Evolutionary conservation across 306 rosid species (phyloP), one percentile per base, ranked within the genome.

Genomic region (Malus asiatica): DNA sequence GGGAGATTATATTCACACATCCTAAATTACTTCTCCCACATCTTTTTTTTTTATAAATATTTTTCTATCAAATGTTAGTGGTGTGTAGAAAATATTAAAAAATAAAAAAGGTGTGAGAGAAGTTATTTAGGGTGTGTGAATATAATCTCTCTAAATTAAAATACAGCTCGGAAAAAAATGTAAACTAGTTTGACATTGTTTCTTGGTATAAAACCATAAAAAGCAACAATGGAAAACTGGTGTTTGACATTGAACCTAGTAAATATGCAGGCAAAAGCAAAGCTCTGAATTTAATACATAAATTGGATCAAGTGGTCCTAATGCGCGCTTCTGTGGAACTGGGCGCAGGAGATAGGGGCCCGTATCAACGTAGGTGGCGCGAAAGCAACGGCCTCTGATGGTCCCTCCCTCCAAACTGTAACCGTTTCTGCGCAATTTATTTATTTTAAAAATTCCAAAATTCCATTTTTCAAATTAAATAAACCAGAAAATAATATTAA

Each of bases 301-400:
- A 25, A 66, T 35, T 66, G 27, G 8, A 20, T 20, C 48, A 66
- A 20, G 70, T 4, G 29, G 25, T 35, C 27, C 48, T 18, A 38
- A 38, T 32, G 22, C 2, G 4, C 18, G 68, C 19, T 15, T 63
- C 5, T 18, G 23, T 32, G 45, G 68, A 40, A 64, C 68, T 32
- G 68, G 14, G 11, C 23, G 23, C 25, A 64, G 68, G 44, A 14
- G 68, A 64, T 64, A 14, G 6, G 4, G 45, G 33, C 68, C 44
- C 68, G 30, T 32, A 72, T 57, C 72, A 57, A 62, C 83, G 82
- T 77, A 76, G 93, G 89, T 85, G 96, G 97, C 97, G 96, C 91
- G 86, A 88, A 87, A 88, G 71, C 75, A 87, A 84, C 83, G 69
- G 14, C 70, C 42, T 57, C 51, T 71, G 72, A 32, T 76, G 68